Evolutionary conservation across 257 asterid genomes (phyloP), one percentile per base, ranked within the genome.

Genomic region (Solanum sparsipilum): DNA sequence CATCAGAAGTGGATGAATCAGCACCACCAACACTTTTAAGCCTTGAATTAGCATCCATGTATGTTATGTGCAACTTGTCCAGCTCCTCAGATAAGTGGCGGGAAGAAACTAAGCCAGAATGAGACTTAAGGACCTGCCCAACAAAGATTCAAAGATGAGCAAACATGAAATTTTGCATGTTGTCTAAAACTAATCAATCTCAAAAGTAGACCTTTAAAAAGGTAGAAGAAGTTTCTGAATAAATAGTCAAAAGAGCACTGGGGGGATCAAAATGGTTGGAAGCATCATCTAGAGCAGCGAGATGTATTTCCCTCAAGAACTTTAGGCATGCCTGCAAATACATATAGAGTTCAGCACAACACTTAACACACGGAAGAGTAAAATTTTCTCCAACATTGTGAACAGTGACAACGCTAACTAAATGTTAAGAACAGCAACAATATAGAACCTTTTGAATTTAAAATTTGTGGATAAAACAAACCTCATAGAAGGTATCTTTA

Each of bases 401-500:
- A 36, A 29, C 78, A 29, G 41, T 38, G 13, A 87, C 31, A 68
- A 27, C 0, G 27, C 87, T 68, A 23, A 39, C 56, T 34, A 16
- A 32, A 82, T 25, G 70, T 52, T 13, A 84, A 73, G 27, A 79
- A 58, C 29, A 27, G 65, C 31, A 48, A 72, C 35, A 67, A 84
- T 9, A n/a, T 29, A 29, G 85, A 81, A 48, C 85, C 32, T 32
- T 58, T 9, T 8, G 39, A 29, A 48, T 88, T 63, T 13, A 7
- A 18, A 35, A 70, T 72, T 16, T 10, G 83, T 38, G 58, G 63
- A 34, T 25, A 5, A 27, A 84, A 32, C 58, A 71, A 87, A 94
- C 99, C 99, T 94, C 97, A 73, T 88, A 95, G 93, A 97, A 96
- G 79, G 90, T 92, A 91, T 95, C 98, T 90, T 92, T 95, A 87